A percentile compares a stretch with the other conserved stretches of the same genome.
Conservation (phyloP, 2,329 filamentous ascomycete species). For the Trichothecium sympodiale region DNA sequence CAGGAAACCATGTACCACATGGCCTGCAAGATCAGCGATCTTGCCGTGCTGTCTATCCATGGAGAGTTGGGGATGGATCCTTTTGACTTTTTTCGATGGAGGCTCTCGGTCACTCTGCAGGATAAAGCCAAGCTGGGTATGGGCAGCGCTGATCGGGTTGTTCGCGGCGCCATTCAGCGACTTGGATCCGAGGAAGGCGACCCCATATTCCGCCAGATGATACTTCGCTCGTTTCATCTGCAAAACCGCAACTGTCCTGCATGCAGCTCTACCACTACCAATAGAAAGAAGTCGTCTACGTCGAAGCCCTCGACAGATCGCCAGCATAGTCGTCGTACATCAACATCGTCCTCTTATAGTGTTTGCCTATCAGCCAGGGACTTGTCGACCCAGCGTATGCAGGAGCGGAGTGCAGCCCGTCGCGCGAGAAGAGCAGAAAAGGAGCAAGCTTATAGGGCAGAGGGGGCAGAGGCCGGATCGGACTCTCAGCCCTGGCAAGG, state of each 20-base stretch:
- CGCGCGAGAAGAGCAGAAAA: too few species aligned
- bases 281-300: too few species aligned
- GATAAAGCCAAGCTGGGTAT: not conserved
- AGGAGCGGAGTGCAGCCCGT: too few species aligned
- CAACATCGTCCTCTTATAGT: too few species aligned
- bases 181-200: not conserved
- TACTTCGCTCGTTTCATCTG: too few species aligned
- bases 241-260: too few species aligned
- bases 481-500: not conserved
- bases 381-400: too few species aligned
- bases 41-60: constrained; percentile 13
- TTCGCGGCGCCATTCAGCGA: constrained; percentile 7
- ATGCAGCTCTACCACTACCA: too few species aligned
- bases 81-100: constrained; percentile 26
- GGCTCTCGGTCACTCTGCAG: constrained; percentile 12
- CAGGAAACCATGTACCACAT: constrained; percentile 24
- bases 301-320: too few species aligned
- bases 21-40: constrained; percentile 20
- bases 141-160: not conserved
- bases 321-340: too few species aligned
- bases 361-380: too few species aligned
- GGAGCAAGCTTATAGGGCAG: not conserved
- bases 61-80: constrained; percentile 22
- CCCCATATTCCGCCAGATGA: not conserved
- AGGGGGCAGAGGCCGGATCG: not conserved